Conservation (phyloP, 176 grass and related monocot genomes). For the Hsuehochloa calcarea region DNA sequence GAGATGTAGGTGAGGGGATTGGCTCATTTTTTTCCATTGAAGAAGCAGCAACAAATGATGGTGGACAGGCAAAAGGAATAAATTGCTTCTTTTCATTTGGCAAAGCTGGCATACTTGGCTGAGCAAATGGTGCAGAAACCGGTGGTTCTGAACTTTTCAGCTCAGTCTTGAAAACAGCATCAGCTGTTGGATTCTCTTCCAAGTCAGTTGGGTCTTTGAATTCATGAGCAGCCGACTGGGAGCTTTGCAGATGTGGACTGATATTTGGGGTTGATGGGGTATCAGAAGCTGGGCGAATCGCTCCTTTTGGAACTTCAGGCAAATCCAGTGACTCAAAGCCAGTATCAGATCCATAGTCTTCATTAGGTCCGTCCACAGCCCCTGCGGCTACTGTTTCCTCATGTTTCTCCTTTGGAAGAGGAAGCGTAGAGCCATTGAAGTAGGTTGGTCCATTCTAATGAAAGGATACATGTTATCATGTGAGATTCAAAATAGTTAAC, state of each 20-base stretch:
- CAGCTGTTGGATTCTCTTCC: slow-evolving; percentile 49
- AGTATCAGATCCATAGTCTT: slow-evolving; percentile 58
- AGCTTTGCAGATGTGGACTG: slow-evolving; percentile 26
- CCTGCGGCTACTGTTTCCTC: slow-evolving; percentile 42
- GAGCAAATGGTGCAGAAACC: slow-evolving; percentile 36
- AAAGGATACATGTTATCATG: slow-evolving; percentile 17
- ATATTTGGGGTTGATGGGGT: slow-evolving; percentile 42
- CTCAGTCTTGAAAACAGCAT: slow-evolving; percentile 37
- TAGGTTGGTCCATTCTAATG: slow-evolving; percentile 83
- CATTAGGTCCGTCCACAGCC: slow-evolving; percentile 34
- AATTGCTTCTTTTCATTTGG: slow-evolving; percentile 63
- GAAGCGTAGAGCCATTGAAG: slow-evolving; percentile 60
- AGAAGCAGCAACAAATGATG: slow-evolving; percentile 37
- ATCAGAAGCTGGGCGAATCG: slow-evolving; percentile 48
- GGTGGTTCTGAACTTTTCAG: slow-evolving; percentile 40
- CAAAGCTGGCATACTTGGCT: slow-evolving; percentile 41
- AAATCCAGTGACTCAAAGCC: slow-evolving; percentile 68
- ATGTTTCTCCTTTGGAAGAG: slow-evolving; percentile 82
- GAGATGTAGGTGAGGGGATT: slow-evolving; percentile 18
- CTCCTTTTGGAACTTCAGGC: slow-evolving; percentile 87
- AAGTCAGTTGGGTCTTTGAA: slow-evolving; percentile 36
- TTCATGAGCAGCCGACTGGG: slow-evolving; percentile 32
- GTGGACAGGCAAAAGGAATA: slow-evolving; percentile 63
- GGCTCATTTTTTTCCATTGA: slow-evolving; percentile 32
- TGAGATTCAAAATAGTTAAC: slow-evolving; percentile 14